phyloP scores from a whole-genome alignment of 345 rosid genomes.

The Citrus hindsii region DNA sequence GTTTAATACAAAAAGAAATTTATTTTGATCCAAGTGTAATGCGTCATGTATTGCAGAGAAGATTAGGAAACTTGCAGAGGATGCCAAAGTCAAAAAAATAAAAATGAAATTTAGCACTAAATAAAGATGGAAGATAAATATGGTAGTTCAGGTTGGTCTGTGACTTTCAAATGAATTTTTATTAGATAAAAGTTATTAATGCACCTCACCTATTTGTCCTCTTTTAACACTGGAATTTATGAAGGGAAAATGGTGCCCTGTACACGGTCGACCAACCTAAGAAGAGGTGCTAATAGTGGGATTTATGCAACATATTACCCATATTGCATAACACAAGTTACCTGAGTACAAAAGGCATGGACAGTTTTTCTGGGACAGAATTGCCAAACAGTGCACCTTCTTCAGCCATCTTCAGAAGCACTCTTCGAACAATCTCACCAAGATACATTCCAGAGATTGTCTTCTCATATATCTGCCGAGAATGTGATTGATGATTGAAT shows the following conservation, averaged over 20 bases:
- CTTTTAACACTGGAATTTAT: not conserved
- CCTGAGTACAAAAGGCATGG: conserved; percentile 52
- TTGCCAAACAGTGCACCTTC: conserved; percentile 56
- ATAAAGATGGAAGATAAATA: not conserved
- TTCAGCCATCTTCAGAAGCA: conserved; percentile 52
- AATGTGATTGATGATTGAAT: not conserved
- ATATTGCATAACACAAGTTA: conserved; percentile 12
- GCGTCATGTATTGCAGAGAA: not conserved
- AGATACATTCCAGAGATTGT: conserved; percentile 93
- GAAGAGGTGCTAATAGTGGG: not conserved
- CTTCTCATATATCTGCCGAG: conserved; percentile 73
- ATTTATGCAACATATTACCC: not conserved
- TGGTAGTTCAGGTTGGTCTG: not conserved
- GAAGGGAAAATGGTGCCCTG: not conserved
- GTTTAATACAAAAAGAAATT: not conserved
- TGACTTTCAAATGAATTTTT: not conserved
- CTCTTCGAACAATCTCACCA: conserved; percentile 81
- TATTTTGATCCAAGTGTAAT: not conserved
- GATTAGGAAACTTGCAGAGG: not conserved
- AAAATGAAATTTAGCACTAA: not conserved
- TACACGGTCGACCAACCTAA: not conserved
- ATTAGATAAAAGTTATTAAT: not conserved
- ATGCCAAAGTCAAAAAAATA: not conserved
- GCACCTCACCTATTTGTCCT: not conserved
- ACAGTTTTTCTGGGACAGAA: conserved; percentile 39